A percentile compares a stretch with the other conserved stretches of the same genome.
These are phyloP conservation scores for Capsicum baccatum DNA, from an alignment of 257 asterid genomes.

Conservation along the genomic window DNA sequence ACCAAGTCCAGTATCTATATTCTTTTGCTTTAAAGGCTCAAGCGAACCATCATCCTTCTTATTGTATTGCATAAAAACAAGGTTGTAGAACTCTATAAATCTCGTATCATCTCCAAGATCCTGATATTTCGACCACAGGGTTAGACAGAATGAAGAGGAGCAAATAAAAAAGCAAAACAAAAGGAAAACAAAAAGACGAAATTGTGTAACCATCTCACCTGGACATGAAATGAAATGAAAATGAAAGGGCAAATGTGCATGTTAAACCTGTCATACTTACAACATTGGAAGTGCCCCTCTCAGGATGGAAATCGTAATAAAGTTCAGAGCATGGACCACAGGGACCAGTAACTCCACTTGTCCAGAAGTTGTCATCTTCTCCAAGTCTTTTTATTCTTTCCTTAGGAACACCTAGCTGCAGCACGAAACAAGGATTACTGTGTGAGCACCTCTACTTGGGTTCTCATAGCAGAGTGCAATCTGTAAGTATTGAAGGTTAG, in stretches of 20 bases:
- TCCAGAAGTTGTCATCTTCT: slow-evolving; percentile 96
- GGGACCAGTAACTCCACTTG: slow-evolving; percentile 94
- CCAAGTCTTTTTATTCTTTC: slow-evolving; percentile 81
- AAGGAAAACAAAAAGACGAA: neutral
- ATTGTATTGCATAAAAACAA: slow-evolving; percentile 94
- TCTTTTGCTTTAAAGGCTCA: slow-evolving; percentile 94
- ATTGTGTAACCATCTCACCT: slow-evolving; percentile 23
- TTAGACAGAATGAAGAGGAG: slow-evolving; percentile 7
- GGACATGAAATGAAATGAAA: slow-evolving; percentile 23
- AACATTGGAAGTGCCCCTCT: slow-evolving; percentile 67
- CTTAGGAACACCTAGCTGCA: slow-evolving; percentile 80
- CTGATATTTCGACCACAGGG: slow-evolving; percentile 48
- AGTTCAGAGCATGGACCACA: slow-evolving; percentile 97
- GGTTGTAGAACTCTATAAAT: slow-evolving; percentile 97
- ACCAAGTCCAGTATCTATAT: slow-evolving; percentile 96
- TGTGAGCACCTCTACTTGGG: slow-evolving; percentile 15
- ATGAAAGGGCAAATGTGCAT: slow-evolving; percentile 22
- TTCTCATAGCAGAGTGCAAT: neutral
- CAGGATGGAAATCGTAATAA: slow-evolving; percentile 93
- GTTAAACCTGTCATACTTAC: slow-evolving; percentile 50
- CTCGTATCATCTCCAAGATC: slow-evolving; percentile 95
- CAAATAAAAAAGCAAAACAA: slow-evolving; percentile 29
- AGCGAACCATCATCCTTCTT: slow-evolving; percentile 91
- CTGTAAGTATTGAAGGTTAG: neutral
- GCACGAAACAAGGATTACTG: slow-evolving; percentile 34